Conservation (phyloP, 169 alveolate genomes). For the Plasmodium gaboni region DNA sequence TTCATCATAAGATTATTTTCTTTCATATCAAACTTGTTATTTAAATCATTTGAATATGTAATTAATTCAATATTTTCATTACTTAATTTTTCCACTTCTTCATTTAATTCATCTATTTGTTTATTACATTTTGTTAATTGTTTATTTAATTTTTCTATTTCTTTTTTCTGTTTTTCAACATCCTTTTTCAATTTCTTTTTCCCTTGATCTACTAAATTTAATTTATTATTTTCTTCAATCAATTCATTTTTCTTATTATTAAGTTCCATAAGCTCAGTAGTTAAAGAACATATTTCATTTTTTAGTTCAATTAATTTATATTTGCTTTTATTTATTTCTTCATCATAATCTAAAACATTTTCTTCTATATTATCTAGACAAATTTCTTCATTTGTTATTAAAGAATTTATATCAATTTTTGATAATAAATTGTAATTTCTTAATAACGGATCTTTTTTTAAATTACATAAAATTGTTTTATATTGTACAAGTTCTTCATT, state of each 20-base stretch:
- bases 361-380: conserved; percentile 2
- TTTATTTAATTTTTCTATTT: conserved; percentile 9
- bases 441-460: no score
- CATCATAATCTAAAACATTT: conserved; percentile 5
- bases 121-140: not conserved
- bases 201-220: conserved; percentile 7
- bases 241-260: conserved; percentile 53
- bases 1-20: conserved; percentile 41
- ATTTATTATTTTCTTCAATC: conserved; percentile 13
- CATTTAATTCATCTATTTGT: not conserved
- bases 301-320: conserved; percentile 17
- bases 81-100: conserved; percentile 5
- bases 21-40: conserved; percentile 27
- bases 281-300: conserved; percentile 23
- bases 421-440: no score
- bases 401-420: no score
- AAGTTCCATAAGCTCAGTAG: conserved; percentile 33
- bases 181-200: conserved; percentile 11
- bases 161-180: conserved; percentile 5
- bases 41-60: conserved; percentile 16
- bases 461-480: not conserved
- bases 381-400: not conserved
- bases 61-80: conserved; percentile 19
- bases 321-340: not conserved
- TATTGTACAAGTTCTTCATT: conserved; percentile 17